A percentile compares a stretch with the other conserved stretches of the same genome.
These are phyloP conservation scores for Colletotrichum sojae DNA, from an alignment of 2,329 filamentous ascomycete species.

Conservation along the genomic window DNA sequence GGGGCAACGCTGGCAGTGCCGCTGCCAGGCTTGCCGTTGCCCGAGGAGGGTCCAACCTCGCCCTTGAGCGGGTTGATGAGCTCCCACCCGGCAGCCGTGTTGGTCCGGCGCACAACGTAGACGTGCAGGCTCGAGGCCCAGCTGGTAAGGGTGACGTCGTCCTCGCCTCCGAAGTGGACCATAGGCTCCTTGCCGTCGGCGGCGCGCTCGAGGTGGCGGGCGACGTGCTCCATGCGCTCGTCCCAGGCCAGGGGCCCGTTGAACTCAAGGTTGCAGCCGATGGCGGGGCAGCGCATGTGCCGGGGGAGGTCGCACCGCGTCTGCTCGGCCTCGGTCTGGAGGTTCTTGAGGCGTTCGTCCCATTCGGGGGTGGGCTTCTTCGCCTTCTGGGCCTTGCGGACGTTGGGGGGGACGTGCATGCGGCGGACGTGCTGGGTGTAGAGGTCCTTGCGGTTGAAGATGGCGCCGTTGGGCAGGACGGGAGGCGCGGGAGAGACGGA, in stretches of 20 bases:
- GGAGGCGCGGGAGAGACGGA: slow-evolving; percentile 18
- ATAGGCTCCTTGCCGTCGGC: slow-evolving; percentile 49
- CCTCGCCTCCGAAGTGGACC: slow-evolving; percentile 56
- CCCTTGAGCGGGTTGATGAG: slow-evolving; percentile 49
- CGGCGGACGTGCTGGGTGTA: slow-evolving; percentile 90
- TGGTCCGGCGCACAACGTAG: slow-evolving; percentile 51
- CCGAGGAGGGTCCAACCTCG: slow-evolving; percentile 35
- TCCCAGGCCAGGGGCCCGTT: slow-evolving; percentile 79
- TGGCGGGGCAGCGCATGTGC: slow-evolving; percentile 72
- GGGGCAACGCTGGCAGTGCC: slow-evolving; percentile 7
- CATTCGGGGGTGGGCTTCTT: slow-evolving; percentile 55
- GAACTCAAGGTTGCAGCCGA: slow-evolving; percentile 73
- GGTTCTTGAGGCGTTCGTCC: slow-evolving; percentile 68
- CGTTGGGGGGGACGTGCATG: slow-evolving; percentile 77
- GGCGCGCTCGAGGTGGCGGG: slow-evolving; percentile 79
- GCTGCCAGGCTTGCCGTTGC: slow-evolving; percentile 38
- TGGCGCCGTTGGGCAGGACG: slow-evolving; percentile 66
- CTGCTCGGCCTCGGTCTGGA: slow-evolving; percentile 72
- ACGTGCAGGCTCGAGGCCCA: slow-evolving; percentile 58
- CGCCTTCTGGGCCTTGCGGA: slow-evolving; percentile 55
- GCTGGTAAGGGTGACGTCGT: slow-evolving; percentile 54
- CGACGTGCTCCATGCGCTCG: slow-evolving; percentile 88
- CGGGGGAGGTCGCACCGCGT: slow-evolving; percentile 74
- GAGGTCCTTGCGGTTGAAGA: slow-evolving; percentile 92
- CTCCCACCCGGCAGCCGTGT: slow-evolving; percentile 48